phyloP scores from a whole-genome alignment of 495 filamentous ascomycete genomes.

The Daldinia childiae region DNA sequence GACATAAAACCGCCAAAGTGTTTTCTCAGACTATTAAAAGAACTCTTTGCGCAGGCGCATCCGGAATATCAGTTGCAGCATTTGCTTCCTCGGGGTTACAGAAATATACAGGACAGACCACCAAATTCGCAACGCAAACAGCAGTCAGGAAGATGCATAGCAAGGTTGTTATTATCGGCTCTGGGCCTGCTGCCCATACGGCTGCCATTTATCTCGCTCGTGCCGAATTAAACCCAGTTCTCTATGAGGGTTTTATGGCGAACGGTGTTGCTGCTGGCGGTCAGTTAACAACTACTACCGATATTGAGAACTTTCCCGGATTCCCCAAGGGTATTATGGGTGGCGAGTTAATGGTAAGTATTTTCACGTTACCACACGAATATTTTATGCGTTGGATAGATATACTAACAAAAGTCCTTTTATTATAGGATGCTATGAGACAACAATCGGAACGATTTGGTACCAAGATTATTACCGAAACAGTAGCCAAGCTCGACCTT shows the following conservation, averaged over 20 bases:
- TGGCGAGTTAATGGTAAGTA: constrained; percentile 77
- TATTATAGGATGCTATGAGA: constrained; percentile 81
- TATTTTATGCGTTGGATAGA: neutral
- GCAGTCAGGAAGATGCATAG: constrained; percentile 74
- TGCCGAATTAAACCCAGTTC: constrained; percentile 88
- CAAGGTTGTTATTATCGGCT: constrained; percentile 88
- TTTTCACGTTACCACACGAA: neutral
- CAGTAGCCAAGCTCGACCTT: constrained; percentile 87
- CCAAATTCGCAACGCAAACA: constrained; percentile 53
- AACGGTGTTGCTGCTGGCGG: constrained; percentile 96
- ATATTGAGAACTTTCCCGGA: constrained; percentile 97
- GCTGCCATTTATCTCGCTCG: constrained; percentile 95
- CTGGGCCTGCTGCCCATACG: constrained; percentile 96
- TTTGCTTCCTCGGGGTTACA: constrained; percentile 68
- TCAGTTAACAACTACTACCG: constrained; percentile 96
- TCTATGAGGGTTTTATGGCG: constrained; percentile 98
- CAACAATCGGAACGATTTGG: constrained; percentile 90
- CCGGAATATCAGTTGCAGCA: constrained; percentile 67
- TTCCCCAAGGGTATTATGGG: constrained; percentile 91
- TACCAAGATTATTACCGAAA: constrained; percentile 90
- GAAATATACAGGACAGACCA: constrained; percentile 70
- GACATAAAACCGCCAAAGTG: constrained; percentile 70
- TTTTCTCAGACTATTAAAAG: constrained; percentile 79
- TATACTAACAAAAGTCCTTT: neutral
- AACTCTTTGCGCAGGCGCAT: constrained; percentile 66